Evolutionary conservation across 129 eudicot species (phyloP).

Genomic region (Kitagawia praeruptora): DNA sequence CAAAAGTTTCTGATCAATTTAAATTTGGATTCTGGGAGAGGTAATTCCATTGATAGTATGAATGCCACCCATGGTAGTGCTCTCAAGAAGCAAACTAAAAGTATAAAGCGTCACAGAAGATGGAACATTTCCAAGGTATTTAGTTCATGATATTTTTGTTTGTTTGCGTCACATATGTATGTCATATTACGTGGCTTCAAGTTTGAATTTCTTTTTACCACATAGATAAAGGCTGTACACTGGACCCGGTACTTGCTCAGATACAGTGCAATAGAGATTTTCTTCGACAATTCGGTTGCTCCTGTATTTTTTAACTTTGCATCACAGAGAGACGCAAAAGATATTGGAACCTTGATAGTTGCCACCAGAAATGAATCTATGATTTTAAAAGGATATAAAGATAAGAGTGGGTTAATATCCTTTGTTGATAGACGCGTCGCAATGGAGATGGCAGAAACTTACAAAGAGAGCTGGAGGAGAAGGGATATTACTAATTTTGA

Average conservation of each 20-base stretch:
- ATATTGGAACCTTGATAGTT: conserved; percentile 77
- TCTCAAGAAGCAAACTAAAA: conserved; percentile 46
- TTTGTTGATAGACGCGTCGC: conserved; percentile 93
- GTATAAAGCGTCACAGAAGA: conserved; percentile 83
- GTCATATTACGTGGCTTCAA: neutral
- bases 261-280: conserved; percentile 92
- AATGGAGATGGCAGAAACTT: conserved; percentile 88
- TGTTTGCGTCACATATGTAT: neutral
- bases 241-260: conserved; percentile 96
- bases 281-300: conserved; percentile 69
- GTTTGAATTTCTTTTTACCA: conserved; percentile 14
- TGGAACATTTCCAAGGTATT: conserved; percentile 81
- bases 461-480: conserved; percentile 95
- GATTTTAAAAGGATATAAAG: conserved; percentile 63
- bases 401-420: conserved; percentile 65
- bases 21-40: conserved; percentile 37
- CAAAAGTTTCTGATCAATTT: conserved; percentile 41
- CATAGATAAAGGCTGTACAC: conserved; percentile 87
- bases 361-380: conserved; percentile 64
- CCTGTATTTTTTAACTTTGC: conserved; percentile 86
- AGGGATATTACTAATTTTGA: conserved; percentile 95
- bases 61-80: conserved; percentile 33
- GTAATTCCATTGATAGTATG: conserved; percentile 27
- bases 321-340: conserved; percentile 83
- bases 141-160: neutral